Percentiles rank a stretch among this genome's conserved stretches.
phyloP scores from a whole-genome alignment of 805 yeast species.

The Kazachstania bromeliacearum region DNA sequence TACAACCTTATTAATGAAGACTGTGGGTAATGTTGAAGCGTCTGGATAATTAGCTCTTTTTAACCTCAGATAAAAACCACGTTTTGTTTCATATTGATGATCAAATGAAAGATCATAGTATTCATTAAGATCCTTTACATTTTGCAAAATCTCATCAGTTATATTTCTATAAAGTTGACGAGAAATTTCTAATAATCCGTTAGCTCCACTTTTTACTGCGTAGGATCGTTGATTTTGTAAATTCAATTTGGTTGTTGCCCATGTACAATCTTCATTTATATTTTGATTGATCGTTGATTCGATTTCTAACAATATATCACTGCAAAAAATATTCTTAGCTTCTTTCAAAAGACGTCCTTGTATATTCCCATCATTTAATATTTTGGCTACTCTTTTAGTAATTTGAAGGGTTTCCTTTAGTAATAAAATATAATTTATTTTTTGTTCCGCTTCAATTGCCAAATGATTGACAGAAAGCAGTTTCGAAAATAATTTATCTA shows the following conservation, averaged over 20 bases:
- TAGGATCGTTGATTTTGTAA: constrained; percentile 36
- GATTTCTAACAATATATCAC: constrained; percentile 19
- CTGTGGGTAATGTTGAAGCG: constrained; percentile 20
- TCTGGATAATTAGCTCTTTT: constrained; percentile 13
- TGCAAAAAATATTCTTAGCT: constrained; percentile 23
- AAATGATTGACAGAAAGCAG: constrained; percentile 25
- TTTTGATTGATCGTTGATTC: constrained; percentile 22
- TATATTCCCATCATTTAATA: constrained; percentile 10
- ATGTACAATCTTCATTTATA: constrained; percentile 35
- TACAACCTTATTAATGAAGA: constrained; percentile 28
- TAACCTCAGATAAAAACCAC: constrained; percentile 34
- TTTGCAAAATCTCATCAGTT: constrained; percentile 30
- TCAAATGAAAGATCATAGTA: constrained; percentile 23
- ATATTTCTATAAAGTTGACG: constrained; percentile 33
- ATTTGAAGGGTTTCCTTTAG: constrained; percentile 31
- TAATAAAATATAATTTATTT: constrained; percentile 34
- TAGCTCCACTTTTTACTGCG: constrained; percentile 36
- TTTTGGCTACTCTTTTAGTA: constrained; percentile 11
- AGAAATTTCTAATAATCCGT: constrained; percentile 39
- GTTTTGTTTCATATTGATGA: constrained; percentile 27
- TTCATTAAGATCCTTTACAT: constrained; percentile 20
- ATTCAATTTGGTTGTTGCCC: constrained; percentile 35
- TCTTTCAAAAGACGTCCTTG: constrained; percentile 21
- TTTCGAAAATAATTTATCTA: constrained; percentile 34
- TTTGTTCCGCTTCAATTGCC: constrained; percentile 27